These are phyloP conservation scores for Musa acuminata DNA, from an alignment of 176 grass and related monocot species.

Conservation along the genomic window DNA sequence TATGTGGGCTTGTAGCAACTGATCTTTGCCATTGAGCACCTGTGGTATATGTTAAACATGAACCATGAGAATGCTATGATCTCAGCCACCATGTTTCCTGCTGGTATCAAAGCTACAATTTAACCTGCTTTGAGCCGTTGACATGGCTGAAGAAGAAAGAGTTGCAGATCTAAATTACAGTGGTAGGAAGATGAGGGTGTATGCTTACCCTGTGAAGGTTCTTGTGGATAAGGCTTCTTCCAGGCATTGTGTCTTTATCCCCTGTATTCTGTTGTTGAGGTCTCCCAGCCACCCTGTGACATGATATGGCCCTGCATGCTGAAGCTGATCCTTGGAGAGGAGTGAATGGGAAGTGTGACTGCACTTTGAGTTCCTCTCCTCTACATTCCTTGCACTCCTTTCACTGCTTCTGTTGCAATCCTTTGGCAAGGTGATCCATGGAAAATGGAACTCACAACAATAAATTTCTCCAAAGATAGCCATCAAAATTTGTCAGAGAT, in stretches of 20 bases:
- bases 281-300: conserved; percentile 62
- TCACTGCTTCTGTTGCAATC: conserved; percentile 10
- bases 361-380: conserved; percentile 58
- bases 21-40: conserved; percentile 48
- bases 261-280: conserved; percentile 59
- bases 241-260: conserved; percentile 39
- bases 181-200: too few relatives aligned
- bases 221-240: conserved; percentile 40
- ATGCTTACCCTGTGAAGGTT: conserved; percentile 43
- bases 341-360: conserved; percentile 41
- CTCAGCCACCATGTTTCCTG: neutral
- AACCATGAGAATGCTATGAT: too few relatives aligned
- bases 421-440: neutral
- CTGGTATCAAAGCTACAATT: neutral
- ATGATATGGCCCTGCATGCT: conserved; percentile 23
- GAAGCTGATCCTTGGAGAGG: conserved; percentile 31
- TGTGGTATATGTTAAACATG: neutral
- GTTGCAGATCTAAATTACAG: neutral
- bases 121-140: neutral
- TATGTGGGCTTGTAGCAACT: conserved; percentile 67
- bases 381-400: conserved; percentile 50
- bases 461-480: too few relatives aligned
- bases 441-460: neutral
- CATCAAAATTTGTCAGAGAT: too few relatives aligned
- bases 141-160: neutral